Conservation (phyloP, 2,329 filamentous ascomycete genomes). For the Fusarium torreyae region DNA sequence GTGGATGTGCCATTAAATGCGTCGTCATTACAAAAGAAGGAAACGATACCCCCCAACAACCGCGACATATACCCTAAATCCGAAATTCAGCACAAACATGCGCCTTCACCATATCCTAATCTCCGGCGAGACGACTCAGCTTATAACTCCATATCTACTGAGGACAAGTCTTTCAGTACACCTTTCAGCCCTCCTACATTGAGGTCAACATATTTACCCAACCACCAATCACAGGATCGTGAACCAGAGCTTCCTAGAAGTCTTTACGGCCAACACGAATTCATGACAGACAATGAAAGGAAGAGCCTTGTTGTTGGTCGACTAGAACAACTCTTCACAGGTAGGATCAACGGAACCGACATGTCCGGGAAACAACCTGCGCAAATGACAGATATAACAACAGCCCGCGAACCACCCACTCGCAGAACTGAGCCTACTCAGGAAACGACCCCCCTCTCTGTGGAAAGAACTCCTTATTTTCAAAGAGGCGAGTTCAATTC, state of each 20-base stretch:
- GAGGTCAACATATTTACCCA: slow-evolving; percentile 59
- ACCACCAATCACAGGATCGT: slow-evolving; percentile 78
- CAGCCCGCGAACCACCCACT: slow-evolving; percentile 55
- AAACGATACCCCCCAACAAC: slow-evolving; percentile 59
- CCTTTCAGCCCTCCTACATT: slow-evolving; percentile 57
- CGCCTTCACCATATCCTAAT: slow-evolving; percentile 68
- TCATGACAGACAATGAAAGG: slow-evolving; percentile 80
- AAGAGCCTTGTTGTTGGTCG: slow-evolving; percentile 85
- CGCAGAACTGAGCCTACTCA: slow-evolving; percentile 54
- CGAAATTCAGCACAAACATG: slow-evolving; percentile 75
- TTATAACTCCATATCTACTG: slow-evolving; percentile 76
- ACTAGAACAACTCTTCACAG: slow-evolving; percentile 86
- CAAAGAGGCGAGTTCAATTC: slow-evolving; percentile 47
- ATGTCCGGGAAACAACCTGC: slow-evolving; percentile 44
- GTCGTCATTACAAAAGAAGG: slow-evolving; percentile 59
- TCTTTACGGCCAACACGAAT: slow-evolving; percentile 72
- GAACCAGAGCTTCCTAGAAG: slow-evolving; percentile 80
- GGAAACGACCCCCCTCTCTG: slow-evolving; percentile 64
- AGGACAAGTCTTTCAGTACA: slow-evolving; percentile 61
- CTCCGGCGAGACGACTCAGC: slow-evolving; percentile 72
- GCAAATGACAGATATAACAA: slow-evolving; percentile 27
- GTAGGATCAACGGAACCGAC: slow-evolving; percentile 68
- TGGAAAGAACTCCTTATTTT: slow-evolving; percentile 44
- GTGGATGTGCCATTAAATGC: slow-evolving; percentile 67
- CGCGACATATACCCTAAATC: slow-evolving; percentile 59